phyloP scores from a whole-genome alignment of 163 green algal species.

The Smithsoniella earleae region DNA sequence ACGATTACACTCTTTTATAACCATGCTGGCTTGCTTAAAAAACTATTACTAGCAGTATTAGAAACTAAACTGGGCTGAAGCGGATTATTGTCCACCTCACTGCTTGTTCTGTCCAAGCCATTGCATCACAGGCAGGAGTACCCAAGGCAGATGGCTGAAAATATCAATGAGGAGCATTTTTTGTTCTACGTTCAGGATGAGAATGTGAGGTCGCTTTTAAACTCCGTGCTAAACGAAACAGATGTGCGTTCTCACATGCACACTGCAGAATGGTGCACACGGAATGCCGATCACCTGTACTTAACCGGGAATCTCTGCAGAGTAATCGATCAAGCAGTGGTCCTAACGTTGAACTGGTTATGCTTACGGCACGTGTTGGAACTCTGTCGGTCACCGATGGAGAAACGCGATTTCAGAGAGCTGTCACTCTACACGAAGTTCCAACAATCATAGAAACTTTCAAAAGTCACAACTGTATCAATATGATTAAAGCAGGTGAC shows the following conservation, averaged over 20 bases:
- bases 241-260: background rate
- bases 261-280: background rate
- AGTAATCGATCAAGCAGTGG: too few relatives aligned
- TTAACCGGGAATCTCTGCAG: too few relatives aligned
- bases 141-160: slow-evolving; percentile 15
- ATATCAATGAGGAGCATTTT: slow-evolving; percentile 26
- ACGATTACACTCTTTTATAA: too few relatives aligned
- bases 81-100: too few relatives aligned
- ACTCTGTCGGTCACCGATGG: background rate
- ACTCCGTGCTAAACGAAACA: background rate
- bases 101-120: too few relatives aligned
- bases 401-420: background rate
- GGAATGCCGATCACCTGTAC: too few relatives aligned
- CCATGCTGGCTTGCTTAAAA: too few relatives aligned
- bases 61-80: too few relatives aligned
- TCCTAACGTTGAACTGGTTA: background rate
- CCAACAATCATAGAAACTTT: slow-evolving; percentile 24
- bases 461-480: slow-evolving; percentile 19
- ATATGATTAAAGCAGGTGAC: slow-evolving; percentile 18
- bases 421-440: slow-evolving; percentile 1
- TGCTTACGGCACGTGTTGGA: slow-evolving; percentile 12
- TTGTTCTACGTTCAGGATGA: slow-evolving; percentile 5
- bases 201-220: background rate
- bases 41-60: too few relatives aligned
- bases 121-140: too few relatives aligned